phyloP scores from a whole-genome alignment of 2,329 filamentous ascomycete species.

The Celoporthe dispersa region DNA sequence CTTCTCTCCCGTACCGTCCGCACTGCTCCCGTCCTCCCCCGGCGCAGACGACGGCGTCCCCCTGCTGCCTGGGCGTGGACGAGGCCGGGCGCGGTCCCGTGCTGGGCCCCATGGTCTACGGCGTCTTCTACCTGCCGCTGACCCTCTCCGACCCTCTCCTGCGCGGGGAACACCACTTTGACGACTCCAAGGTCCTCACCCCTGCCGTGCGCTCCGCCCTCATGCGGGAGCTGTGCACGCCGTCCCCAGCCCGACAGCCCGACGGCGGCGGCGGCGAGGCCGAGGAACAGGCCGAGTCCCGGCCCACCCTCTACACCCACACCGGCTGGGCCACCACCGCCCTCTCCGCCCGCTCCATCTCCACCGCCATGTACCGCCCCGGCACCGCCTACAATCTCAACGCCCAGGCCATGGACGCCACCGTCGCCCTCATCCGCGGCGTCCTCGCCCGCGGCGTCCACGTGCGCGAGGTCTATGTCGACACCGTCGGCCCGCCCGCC shows the following conservation, averaged over 20 bases:
- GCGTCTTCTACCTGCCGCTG: slow-evolving; percentile 75
- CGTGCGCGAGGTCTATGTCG: slow-evolving; percentile 88
- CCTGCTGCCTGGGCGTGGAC: slow-evolving; percentile 86
- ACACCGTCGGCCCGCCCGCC: slow-evolving; percentile 85
- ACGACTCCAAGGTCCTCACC: slow-evolving; percentile 93
- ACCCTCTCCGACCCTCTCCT: slow-evolving; percentile 74
- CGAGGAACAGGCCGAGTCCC: too few species aligned
- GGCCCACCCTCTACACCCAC: slow-evolving; percentile 47
- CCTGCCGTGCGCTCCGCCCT: slow-evolving; percentile 76
- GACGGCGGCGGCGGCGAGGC: neutral
- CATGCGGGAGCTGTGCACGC: slow-evolving; percentile 70
- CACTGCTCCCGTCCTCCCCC: slow-evolving; percentile 52
- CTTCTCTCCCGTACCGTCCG: slow-evolving; percentile 69
- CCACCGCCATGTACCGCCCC: slow-evolving; percentile 74
- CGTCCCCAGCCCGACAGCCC: too few species aligned
- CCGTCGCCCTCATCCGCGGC: slow-evolving; percentile 77
- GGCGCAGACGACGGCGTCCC: slow-evolving; percentile 44
- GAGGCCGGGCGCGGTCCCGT: slow-evolving; percentile 94
- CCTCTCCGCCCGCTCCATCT: slow-evolving; percentile 84
- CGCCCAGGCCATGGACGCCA: slow-evolving; percentile 93
- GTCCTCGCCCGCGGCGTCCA: slow-evolving; percentile 81
- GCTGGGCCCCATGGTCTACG: slow-evolving; percentile 80
- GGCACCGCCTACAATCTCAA: slow-evolving; percentile 82
- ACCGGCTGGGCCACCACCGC: slow-evolving; percentile 86
- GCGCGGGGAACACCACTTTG: slow-evolving; percentile 79